These are phyloP conservation scores for Platismatia glauca DNA, from an alignment of 495 filamentous ascomycete genomes.

Conservation along the genomic window DNA sequence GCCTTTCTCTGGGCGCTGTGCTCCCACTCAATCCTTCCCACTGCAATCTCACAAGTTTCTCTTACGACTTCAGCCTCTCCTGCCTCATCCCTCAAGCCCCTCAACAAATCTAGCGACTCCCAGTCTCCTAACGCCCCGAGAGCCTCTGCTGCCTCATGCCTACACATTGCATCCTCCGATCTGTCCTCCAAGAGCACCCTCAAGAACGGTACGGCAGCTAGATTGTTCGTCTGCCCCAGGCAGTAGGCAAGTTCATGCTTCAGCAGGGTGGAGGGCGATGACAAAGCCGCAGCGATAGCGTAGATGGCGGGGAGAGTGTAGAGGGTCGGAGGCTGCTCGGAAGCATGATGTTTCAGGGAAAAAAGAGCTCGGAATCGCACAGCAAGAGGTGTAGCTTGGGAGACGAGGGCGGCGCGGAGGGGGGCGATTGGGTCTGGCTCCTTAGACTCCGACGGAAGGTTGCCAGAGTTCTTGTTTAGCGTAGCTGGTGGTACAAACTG, in stretches of 20 bases:
- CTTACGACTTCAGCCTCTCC: constrained; percentile 69
- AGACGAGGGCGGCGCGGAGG: constrained; percentile 67
- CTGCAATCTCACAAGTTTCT: constrained; percentile 95
- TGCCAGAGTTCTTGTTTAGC: background rate
- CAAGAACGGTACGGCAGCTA: constrained; percentile 63
- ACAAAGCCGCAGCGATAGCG: constrained; percentile 83
- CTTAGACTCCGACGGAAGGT: background rate
- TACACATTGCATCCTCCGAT: constrained; percentile 83
- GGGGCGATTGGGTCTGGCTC: constrained; percentile 33
- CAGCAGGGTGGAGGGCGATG: constrained; percentile 73
- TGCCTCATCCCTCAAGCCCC: constrained; percentile 56
- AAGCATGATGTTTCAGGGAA: constrained; percentile 88
- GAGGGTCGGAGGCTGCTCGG: constrained; percentile 49
- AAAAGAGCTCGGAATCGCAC: constrained; percentile 94
- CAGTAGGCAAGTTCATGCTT: constrained; percentile 98
- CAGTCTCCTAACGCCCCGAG: constrained; percentile 76
- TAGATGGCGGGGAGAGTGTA: constrained; percentile 70
- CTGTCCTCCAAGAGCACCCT: constrained; percentile 67
- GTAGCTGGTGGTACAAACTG: background rate
- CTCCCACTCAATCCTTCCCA: constrained; percentile 91
- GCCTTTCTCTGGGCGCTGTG: constrained; percentile 57
- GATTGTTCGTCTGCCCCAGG: constrained; percentile 78
- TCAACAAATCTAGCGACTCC: constrained; percentile 62
- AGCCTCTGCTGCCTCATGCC: constrained; percentile 95
- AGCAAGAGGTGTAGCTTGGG: constrained; percentile 72